Percentiles rank a stretch among this genome's conserved stretches.
These are phyloP conservation scores for Aphanomyces invadans DNA, from an alignment of 352 stramenopile genomes.

Conservation along the genomic window DNA sequence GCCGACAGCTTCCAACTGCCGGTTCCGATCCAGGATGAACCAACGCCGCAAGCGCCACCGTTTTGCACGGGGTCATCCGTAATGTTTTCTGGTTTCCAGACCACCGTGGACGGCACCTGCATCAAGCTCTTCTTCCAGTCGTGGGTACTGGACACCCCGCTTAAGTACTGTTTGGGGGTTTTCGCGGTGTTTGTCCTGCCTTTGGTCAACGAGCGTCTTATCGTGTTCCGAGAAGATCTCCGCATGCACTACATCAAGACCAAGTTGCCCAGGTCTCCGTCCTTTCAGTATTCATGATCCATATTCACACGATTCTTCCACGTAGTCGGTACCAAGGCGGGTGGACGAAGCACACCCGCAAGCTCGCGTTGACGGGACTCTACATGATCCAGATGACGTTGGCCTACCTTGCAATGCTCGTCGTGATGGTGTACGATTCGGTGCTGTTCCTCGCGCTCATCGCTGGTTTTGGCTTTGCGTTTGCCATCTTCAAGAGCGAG, in stretches of 20 bases:
- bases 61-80: conserved; percentile 37
- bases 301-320: too few relatives aligned
- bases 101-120: conserved; percentile 59
- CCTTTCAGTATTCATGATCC: too few relatives aligned
- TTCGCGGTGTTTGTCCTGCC: conserved; percentile 55
- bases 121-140: conserved; percentile 68
- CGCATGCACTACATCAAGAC: conserved; percentile 38
- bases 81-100: conserved; percentile 81
- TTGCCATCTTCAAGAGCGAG: conserved; percentile 59
- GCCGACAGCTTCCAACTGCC: conserved; percentile 53
- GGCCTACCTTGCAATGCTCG: conserved; percentile 75
- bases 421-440: conserved; percentile 78
- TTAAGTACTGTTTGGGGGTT: conserved; percentile 72
- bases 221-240: conserved; percentile 44
- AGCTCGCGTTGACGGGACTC: conserved; percentile 44
- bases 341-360: conserved; percentile 53
- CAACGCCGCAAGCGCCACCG: conserved; percentile 27
- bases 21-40: conserved; percentile 32
- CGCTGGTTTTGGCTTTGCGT: conserved; percentile 56
- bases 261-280: conserved; percentile 30
- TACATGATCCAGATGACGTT: conserved; percentile 81
- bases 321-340: conserved; percentile 34
- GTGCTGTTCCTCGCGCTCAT: conserved; percentile 66
- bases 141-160: conserved; percentile 60
- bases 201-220: conserved; percentile 57